Conservation (phyloP, 2,329 filamentous ascomycete species). For the Microascus cirrosus region DNA sequence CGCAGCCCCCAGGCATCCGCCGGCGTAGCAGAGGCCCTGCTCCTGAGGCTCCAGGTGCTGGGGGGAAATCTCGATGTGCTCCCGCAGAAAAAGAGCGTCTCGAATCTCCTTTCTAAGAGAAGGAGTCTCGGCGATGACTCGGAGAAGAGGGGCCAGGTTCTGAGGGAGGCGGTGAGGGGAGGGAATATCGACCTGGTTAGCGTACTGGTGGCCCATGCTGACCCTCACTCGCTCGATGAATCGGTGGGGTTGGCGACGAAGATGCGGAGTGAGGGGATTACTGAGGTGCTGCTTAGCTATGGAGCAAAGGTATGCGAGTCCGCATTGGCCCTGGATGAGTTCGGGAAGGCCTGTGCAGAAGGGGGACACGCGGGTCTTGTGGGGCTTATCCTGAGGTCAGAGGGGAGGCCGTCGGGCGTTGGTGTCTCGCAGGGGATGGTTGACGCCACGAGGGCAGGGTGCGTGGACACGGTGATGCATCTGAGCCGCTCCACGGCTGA, state of each 20-base stretch:
- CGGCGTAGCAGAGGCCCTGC: constrained; percentile 44
- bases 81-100: constrained; percentile 25
- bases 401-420: constrained; percentile 29
- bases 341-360: constrained; percentile 35
- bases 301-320: constrained; percentile 37
- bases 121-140: constrained; percentile 35
- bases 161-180: constrained; percentile 38
- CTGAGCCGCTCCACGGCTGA: constrained; percentile 42
- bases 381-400: constrained; percentile 34
- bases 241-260: constrained; percentile 37
- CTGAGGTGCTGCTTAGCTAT: constrained; percentile 36
- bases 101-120: constrained; percentile 31
- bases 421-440: constrained; percentile 39
- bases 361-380: constrained; percentile 34
- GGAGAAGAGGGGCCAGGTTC: constrained; percentile 34
- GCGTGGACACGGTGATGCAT: constrained; percentile 35
- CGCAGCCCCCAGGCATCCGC: constrained; percentile 32
- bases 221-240: constrained; percentile 35
- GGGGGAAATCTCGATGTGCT: constrained; percentile 39
- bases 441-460: constrained; percentile 37
- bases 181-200: constrained; percentile 40
- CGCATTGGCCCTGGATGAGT: constrained; percentile 39
- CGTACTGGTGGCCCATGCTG: constrained; percentile 41
- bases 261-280: constrained; percentile 27
- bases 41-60: constrained; percentile 33